These are phyloP conservation scores for Ustilago sp. DNA, from an alignment of 1,284 basidiomycete genomes.

Conservation along the genomic window DNA sequence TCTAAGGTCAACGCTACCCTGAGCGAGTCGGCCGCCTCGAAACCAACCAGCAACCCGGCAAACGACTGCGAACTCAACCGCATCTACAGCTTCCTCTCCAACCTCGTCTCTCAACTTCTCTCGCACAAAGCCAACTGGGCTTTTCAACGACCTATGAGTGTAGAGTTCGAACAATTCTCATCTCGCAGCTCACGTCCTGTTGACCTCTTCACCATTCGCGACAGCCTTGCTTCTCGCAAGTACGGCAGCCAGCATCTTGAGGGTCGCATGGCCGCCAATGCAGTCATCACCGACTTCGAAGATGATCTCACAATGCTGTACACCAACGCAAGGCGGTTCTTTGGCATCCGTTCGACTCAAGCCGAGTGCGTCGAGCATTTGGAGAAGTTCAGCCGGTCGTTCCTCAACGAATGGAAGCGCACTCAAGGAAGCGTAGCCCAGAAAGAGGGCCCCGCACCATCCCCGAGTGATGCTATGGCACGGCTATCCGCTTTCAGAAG, in stretches of 20 bases:
- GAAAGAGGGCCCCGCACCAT: constrained; percentile 5
- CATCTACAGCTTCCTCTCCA: constrained; percentile 45
- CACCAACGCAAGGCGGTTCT: constrained; percentile 41
- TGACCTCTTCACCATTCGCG: constrained; percentile 50
- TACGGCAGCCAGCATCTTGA: constrained; percentile 44
- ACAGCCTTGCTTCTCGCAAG: constrained; percentile 33
- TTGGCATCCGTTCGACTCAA: constrained; percentile 43
- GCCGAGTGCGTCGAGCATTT: constrained; percentile 49
- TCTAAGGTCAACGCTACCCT: neutral
- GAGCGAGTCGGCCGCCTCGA: constrained; percentile 4
- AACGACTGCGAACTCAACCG: constrained; percentile 39
- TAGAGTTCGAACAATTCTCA: constrained; percentile 47
- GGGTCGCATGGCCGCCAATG: constrained; percentile 43
- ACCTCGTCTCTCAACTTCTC: constrained; percentile 42
- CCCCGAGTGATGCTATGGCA: constrained; percentile 15
- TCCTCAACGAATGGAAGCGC: constrained; percentile 51
- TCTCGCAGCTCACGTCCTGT: constrained; percentile 42
- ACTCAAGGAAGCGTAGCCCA: constrained; percentile 20
- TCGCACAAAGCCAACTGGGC: constrained; percentile 50
- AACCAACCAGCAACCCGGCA: constrained; percentile 6
- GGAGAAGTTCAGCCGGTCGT: constrained; percentile 43
- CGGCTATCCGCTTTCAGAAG: constrained; percentile 17
- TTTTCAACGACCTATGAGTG: constrained; percentile 40
- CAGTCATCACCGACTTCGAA: constrained; percentile 50
- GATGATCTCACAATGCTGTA: constrained; percentile 45